A percentile compares a stretch with the other conserved stretches of the same genome.
Evolutionary conservation across 106 monocot species (phyloP).

Genomic region (Allium fistulosum): DNA sequence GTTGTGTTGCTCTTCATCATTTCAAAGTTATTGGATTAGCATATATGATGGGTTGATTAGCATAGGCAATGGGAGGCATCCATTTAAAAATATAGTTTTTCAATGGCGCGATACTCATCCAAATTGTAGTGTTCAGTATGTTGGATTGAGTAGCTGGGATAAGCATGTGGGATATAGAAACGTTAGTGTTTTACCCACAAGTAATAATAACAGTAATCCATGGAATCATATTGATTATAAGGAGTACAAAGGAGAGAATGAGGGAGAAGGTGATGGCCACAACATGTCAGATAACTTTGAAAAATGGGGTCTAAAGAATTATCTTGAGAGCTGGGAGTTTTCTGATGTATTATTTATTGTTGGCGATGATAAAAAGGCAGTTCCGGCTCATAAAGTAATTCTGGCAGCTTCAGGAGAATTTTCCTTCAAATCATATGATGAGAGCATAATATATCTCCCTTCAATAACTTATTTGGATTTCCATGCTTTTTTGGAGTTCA

Average conservation of each 20-base stretch:
- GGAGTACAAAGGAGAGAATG: constrained; percentile 29
- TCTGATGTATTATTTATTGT: constrained; percentile 67
- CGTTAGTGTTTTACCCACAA: constrained; percentile 54
- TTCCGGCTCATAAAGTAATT: constrained; percentile 78
- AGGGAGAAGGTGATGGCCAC: constrained; percentile 24
- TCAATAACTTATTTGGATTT: constrained; percentile 51
- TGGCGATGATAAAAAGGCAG: constrained; percentile 44
- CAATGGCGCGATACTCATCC: constrained; percentile 77
- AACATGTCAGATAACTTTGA: constrained; percentile 23
- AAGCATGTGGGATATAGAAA: constrained; percentile 96
- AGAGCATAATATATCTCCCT: constrained; percentile 47
- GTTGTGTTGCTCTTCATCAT: constrained; percentile 69
- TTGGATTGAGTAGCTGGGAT: constrained; percentile 95
- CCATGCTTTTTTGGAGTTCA: constrained; percentile 71
- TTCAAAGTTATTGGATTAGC: constrained; percentile 89
- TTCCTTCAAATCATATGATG: constrained; percentile 18
- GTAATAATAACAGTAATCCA: constrained; percentile 29
- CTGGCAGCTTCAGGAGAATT: constrained; percentile 59
- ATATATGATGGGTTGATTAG: constrained; percentile 89
- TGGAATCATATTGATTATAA: constrained; percentile 40
- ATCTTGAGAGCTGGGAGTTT: constrained; percentile 84
- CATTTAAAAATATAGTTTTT: constrained; percentile 74
- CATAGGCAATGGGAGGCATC: constrained; percentile 69
- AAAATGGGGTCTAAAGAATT: constrained; percentile 48
- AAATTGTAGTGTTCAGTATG: constrained; percentile 62